Conservation (phyloP, 805 yeast genomes). For the Teunomyces pallodes region DNA sequence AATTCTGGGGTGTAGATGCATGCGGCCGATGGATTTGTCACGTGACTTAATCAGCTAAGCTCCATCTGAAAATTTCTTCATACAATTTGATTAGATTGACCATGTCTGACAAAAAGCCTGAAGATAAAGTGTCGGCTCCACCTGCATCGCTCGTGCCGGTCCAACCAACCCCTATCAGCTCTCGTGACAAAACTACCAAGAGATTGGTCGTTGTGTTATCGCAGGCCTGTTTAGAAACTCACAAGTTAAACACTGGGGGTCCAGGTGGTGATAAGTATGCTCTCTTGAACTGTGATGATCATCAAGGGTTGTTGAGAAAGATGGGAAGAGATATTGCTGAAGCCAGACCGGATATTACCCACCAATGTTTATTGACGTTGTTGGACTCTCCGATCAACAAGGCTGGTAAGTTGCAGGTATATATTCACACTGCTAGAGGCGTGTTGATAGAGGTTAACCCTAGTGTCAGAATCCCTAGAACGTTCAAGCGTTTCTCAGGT, state of each 20-base stretch:
- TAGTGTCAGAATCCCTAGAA: slow-evolving; percentile 94
- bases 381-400: slow-evolving; percentile 97
- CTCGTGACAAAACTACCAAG: slow-evolving; percentile 83
- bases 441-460: slow-evolving; percentile 96
- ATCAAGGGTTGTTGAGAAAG: slow-evolving; percentile 89
- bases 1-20: neutral
- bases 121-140: slow-evolving; percentile 21
- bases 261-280: slow-evolving; percentile 89
- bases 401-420: slow-evolving; percentile 95
- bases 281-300: slow-evolving; percentile 94
- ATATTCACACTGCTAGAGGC: slow-evolving; percentile 92
- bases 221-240: slow-evolving; percentile 94
- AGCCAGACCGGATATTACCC: slow-evolving; percentile 99
- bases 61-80: slow-evolving; percentile 6
- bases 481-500: slow-evolving; percentile 96
- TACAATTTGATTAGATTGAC: neutral
- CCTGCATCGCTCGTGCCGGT: slow-evolving; percentile 80
- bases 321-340: slow-evolving; percentile 98
- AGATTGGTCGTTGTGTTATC: slow-evolving; percentile 92
- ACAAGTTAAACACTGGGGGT: slow-evolving; percentile 75
- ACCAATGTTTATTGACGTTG: slow-evolving; percentile 90
- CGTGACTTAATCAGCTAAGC: slow-evolving; percentile 1
- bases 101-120: slow-evolving; percentile 6
- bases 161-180: slow-evolving; percentile 76
- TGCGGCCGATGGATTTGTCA: neutral